Evolutionary conservation across 106 monocot species (phyloP).

Genomic region (Platanthera zijinensis): DNA sequence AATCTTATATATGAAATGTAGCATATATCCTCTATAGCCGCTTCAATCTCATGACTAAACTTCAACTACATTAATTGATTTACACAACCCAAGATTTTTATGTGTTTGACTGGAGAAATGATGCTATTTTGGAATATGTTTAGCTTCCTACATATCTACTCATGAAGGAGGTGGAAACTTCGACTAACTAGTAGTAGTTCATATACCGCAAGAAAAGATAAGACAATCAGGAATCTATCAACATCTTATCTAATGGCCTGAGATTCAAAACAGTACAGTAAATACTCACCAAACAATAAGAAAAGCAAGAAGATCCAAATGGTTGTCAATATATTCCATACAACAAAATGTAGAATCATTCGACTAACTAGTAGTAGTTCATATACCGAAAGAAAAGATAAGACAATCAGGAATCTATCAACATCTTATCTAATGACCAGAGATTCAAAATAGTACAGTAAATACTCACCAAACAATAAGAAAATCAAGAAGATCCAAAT

Average conservation of each 20-base stretch:
- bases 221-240: constrained; percentile 4
- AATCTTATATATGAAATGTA: background rate
- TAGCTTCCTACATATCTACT: background rate
- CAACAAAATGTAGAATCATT: constrained; percentile 54
- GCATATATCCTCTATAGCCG: background rate
- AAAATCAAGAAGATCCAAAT: constrained; percentile 87
- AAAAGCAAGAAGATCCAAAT: constrained; percentile 85
- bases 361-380: background rate
- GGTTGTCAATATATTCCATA: constrained; percentile 80
- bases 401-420: constrained; percentile 4
- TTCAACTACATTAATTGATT: background rate
- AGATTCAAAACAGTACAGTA: background rate
- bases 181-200: background rate
- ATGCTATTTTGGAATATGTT: background rate
- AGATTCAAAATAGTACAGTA: background rate
- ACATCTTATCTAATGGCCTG: background rate
- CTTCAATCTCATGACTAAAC: background rate
- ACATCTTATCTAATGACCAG: background rate
- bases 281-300: constrained; percentile 82
- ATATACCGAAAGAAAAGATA: background rate
- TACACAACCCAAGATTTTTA: background rate
- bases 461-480: constrained; percentile 82
- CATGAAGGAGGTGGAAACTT: background rate
- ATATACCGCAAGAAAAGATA: background rate
- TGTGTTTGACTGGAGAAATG: background rate